phyloP scores from a whole-genome alignment of 2,329 filamentous ascomycete species.

The Coniochaeta hoffmannii region DNA sequence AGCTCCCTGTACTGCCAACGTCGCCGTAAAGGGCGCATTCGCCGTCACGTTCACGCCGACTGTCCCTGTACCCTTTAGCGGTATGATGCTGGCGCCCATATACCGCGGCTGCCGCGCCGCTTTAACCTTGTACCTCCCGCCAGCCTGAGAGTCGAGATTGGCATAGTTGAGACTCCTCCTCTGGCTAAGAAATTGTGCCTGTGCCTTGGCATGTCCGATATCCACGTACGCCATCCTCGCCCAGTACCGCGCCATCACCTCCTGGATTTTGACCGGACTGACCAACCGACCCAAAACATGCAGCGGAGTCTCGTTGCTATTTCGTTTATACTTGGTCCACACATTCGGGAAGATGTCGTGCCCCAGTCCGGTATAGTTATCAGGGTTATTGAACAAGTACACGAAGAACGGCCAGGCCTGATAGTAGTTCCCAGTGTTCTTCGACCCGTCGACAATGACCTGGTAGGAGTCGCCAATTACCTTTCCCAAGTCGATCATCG shows the following conservation, averaged over 20 bases:
- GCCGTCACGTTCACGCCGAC: constrained; percentile 27
- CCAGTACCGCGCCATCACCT: constrained; percentile 41
- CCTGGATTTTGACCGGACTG: constrained; percentile 22
- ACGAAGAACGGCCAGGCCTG: constrained; percentile 43
- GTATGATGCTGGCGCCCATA: constrained; percentile 43
- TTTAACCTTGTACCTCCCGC: constrained; percentile 33
- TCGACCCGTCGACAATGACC: constrained; percentile 37
- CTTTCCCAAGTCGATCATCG: constrained; percentile 34
- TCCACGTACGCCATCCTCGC: constrained; percentile 46
- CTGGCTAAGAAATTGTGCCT: constrained; percentile 27
- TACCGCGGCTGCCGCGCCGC: constrained; percentile 33
- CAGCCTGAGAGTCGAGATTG: constrained; percentile 30
- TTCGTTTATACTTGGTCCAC: constrained; percentile 31
- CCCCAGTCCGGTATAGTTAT: constrained; percentile 32
- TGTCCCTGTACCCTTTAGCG: constrained; percentile 26
- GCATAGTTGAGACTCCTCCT: constrained; percentile 29
- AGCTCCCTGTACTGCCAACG: constrained; percentile 27
- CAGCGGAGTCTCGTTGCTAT: constrained; percentile 42
- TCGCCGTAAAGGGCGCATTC: constrained; percentile 28
- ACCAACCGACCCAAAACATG: constrained; percentile 35
- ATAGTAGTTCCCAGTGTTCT: constrained; percentile 38
- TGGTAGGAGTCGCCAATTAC: constrained; percentile 39
- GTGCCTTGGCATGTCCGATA: constrained; percentile 35
- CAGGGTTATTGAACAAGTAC: constrained; percentile 41
- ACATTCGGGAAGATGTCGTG: constrained; percentile 32